A percentile compares a stretch with the other conserved stretches of the same genome.
phyloP scores from a whole-genome alignment of 2,329 filamentous ascomycete species.

The Elsinoe necatrix region DNA sequence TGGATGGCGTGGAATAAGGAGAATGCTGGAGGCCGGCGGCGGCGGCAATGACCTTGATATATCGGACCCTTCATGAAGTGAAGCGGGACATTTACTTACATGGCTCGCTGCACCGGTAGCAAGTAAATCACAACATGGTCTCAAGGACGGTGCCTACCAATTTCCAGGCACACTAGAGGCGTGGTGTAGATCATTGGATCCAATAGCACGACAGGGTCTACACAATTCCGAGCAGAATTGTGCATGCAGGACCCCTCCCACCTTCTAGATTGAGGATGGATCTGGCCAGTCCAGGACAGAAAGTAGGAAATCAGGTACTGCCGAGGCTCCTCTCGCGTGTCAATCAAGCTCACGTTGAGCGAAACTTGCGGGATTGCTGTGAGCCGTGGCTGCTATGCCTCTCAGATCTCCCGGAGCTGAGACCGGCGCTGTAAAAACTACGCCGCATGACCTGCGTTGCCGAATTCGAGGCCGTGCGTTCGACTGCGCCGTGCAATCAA shows the following conservation, averaged over 20 bases:
- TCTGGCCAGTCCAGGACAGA: neutral
- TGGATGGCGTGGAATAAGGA: neutral
- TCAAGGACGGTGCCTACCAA: neutral
- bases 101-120: neutral
- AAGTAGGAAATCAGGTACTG: neutral
- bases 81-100: neutral
- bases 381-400: neutral
- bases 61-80: neutral
- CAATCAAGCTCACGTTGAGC: neutral
- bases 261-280: constrained; percentile 4
- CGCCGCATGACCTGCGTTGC: neutral
- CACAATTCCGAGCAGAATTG: neutral
- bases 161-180: constrained; percentile 7
- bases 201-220: neutral
- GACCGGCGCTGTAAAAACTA: neutral
- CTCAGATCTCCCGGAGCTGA: neutral
- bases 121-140: neutral
- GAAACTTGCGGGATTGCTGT: neutral
- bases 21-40: neutral
- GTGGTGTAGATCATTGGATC: constrained; percentile 5
- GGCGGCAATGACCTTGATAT: neutral
- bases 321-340: neutral
- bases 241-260: neutral
- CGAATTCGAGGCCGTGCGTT: neutral
- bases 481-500: neutral